Base-by-base conservation (phyloP, 1,284 basidiomycete genomes). In the Schizophyllum commune region DNA sequence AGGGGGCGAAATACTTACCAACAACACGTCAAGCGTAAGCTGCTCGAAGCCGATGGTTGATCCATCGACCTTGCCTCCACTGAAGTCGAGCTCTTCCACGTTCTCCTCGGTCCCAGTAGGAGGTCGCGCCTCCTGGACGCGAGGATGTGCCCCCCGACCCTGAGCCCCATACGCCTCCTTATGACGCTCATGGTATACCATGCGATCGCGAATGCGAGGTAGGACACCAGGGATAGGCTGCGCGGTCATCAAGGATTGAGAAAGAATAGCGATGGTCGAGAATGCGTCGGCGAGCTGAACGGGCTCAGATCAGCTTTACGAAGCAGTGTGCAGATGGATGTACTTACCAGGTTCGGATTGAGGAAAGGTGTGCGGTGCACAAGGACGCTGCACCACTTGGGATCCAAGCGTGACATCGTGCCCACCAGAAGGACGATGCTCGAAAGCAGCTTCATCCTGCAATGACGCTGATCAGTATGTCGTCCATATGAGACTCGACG, bases 311-410 rank as follows among this genome's bases (percentile, higher is more conserved):
- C n/a, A 51, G 17, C 21, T 8, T 9, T 17, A n/a, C 32, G 9
- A 55, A 53, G 4, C 32, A 7, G 17, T 52, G 27, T 52, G 34
- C 52, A 22, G 32, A n/a, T 5, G 5, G 20, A 11, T 8, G 17
- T 5, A 63, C 72, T 64, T 61, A 77, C 77, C 1, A 78, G 70
- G 58, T 76, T 76, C 0, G 77, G 76, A 58, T 78, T 78, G 56
- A 78, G 65, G 60, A 74, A 77, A 9, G 77, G 76, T 6, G 76
- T 76, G 75, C 71, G 67, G 60, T 76, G 74, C 47, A 78, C 74
- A 15, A 78, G 68, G 11, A 74, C 71, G 59, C 73, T 74, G 61
- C 77, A 78, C 76, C 76, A 78, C 47, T 71, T 74, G 4, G 73
- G 66, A 63, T 77, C 74, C 19, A 78, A 65, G 32, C 74, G 73